Percentiles rank a stretch among this genome's conserved stretches.
Conservation (phyloP, 2,329 filamentous ascomycete genomes). For the Phialemonium atrogriseum region DNA sequence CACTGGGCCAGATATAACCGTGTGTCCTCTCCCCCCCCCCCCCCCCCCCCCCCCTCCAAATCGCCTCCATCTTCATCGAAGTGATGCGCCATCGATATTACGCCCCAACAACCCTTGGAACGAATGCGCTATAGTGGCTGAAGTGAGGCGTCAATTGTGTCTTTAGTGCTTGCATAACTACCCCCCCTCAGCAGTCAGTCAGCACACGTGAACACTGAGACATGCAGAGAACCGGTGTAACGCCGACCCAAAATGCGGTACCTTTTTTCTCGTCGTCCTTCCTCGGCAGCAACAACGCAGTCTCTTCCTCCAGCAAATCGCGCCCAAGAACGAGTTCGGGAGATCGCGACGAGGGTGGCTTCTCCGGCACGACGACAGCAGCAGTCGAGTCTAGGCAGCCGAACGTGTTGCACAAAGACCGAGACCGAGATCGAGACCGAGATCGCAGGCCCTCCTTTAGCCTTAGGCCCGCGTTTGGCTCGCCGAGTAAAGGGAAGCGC, state of each 20-base stretch:
- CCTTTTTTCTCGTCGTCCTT: slow-evolving; percentile 17
- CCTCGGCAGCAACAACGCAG: slow-evolving; percentile 11
- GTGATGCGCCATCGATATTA: too few species aligned
- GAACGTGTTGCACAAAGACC: slow-evolving; percentile 32
- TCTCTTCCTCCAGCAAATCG: slow-evolving; percentile 14
- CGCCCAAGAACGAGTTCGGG: slow-evolving; percentile 28
- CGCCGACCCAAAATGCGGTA: slow-evolving; percentile 15
- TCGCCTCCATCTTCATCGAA: too few species aligned
- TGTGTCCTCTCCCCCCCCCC: too few species aligned
- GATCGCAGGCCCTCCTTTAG: slow-evolving; percentile 44
- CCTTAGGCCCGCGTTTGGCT: slow-evolving; percentile 44
- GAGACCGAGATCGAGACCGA: too few species aligned
- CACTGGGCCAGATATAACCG: too few species aligned
- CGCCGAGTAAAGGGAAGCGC: slow-evolving; percentile 23
- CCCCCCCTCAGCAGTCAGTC: too few species aligned
- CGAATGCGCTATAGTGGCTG: too few species aligned
- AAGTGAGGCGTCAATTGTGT: too few species aligned
- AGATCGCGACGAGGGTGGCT: slow-evolving; percentile 14
- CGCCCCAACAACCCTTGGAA: too few species aligned
- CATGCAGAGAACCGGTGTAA: slow-evolving; percentile 16
- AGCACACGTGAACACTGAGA: too few species aligned
- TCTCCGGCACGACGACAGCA: slow-evolving; percentile 3
- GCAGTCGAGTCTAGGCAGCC: slow-evolving; percentile 16
- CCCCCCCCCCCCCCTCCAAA: too few species aligned
- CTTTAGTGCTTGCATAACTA: too few species aligned